phyloP scores from a whole-genome alignment of 495 filamentous ascomycete genomes.

The Umbilicaria muhlenbergii region DNA sequence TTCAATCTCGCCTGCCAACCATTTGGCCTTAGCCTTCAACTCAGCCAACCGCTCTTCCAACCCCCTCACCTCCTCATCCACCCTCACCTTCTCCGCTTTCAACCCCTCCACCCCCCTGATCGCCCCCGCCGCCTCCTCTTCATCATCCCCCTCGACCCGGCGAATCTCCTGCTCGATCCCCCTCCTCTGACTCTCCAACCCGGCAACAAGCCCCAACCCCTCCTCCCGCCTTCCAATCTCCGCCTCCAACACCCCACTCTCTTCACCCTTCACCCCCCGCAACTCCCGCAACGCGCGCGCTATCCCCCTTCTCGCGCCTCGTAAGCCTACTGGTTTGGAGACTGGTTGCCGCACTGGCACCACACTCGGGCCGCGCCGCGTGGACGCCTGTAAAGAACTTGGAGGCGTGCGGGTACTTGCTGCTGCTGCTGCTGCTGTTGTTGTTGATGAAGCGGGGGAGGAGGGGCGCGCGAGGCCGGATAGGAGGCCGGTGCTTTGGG shows the following conservation, averaged over 20 bases:
- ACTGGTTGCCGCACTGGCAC: conserved; percentile 49
- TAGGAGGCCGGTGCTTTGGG: conserved; percentile 57
- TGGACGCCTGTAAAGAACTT: conserved; percentile 8
- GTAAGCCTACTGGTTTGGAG: conserved; percentile 39
- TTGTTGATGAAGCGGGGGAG: conserved; percentile 19
- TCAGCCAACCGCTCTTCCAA: conserved; percentile 49
- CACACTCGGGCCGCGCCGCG: conserved; percentile 13
- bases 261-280: conserved; percentile 54
- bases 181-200: conserved; percentile 35
- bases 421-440: conserved; percentile 34
- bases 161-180: conserved; percentile 30
- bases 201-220: conserved; percentile 43
- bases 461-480: conserved; percentile 31
- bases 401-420: conserved; percentile 18
- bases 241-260: conserved; percentile 42
- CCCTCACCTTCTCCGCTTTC: conserved; percentile 31
- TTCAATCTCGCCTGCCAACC: conserved; percentile 43
- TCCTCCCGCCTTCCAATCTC: conserved; percentile 39
- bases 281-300: conserved; percentile 55
- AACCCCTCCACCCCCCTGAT: conserved; percentile 22
- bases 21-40: conserved; percentile 46
- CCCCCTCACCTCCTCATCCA: conserved; percentile 46
- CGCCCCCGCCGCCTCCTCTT: conserved; percentile 22
- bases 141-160: conserved; percentile 14
- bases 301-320: conserved; percentile 55